Evolutionary conservation across 1,139 yeast species (phyloP), one percentile per base, ranked within the genome.

Genomic region (Lodderomyces elongisporus): DNA sequence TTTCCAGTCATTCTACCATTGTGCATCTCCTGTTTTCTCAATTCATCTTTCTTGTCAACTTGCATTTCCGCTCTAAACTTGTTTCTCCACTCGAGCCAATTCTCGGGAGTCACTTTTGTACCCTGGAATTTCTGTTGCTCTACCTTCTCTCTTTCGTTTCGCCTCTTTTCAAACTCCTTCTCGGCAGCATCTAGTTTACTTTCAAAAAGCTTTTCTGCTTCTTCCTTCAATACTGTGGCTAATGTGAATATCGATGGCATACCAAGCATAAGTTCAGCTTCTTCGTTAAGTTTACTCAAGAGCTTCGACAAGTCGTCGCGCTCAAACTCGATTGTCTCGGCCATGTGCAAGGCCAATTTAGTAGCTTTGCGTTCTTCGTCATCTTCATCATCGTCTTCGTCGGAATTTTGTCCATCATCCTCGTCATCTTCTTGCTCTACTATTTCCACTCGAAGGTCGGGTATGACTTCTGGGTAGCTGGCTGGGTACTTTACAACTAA

Each of bases 181-280:
- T 85, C 89, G 30, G 68, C 70, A 9, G 47, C 49, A n/a, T 65
- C 63, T 28, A 85, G 62, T 45, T 81, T 80, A 8, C 63, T 58
- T 17, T 66, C 72, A 48, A 85, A 84, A 42, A 75, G 51, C 17
- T 58, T 59, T 49, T 91, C 97, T 3, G 85, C 89, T 39, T 73
- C 74, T 34, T 89, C 97, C 51, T 89, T 89, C 35, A 88, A 65
- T 12, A 77, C 65, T 2, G 93, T 78, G 0, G 84, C 75, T 32
- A 91, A 56, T 0, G 95, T 77, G 59, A 88, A 91, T 4, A 89
- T 71, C 46, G 89, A 80, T 12, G 96, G 95, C 70, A 89, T 81
- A 1, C 98, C 97, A 34, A 81, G 48, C 51, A 84, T 88, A 36
- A 79, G 73, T 37, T 79, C 79, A 1, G 95, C 94, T 46, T 80